Conservation (phyloP, 257 asterid genomes). For the Primulina huaijiensis region DNA sequence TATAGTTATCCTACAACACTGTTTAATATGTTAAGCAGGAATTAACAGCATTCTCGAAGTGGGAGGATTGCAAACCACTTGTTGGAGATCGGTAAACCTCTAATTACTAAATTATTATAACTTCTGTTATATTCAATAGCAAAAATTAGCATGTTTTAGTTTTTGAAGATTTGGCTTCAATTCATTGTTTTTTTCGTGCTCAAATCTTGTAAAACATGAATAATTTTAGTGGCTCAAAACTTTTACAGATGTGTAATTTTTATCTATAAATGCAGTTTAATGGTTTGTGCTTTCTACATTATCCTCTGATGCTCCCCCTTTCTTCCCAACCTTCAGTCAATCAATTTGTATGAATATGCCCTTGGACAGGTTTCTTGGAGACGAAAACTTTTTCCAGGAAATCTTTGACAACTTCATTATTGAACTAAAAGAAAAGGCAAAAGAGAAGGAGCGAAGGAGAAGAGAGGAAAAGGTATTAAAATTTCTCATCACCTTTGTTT, state of each 20-base stretch:
- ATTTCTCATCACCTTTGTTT: constrained; percentile 11
- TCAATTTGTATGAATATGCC: constrained; percentile 19
- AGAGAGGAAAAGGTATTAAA: constrained; percentile 73
- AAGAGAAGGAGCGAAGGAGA: constrained; percentile 80
- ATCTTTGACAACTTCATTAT: constrained; percentile 52
- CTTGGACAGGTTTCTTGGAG: constrained; percentile 62
- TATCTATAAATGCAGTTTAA: background rate
- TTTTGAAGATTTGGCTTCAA: background rate
- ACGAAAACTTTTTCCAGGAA: constrained; percentile 62
- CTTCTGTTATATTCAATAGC: constrained; percentile 3
- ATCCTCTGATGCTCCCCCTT: background rate
- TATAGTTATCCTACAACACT: constrained; percentile 17
- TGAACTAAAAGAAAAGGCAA: constrained; percentile 68
- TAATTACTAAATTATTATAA: constrained; percentile 18
- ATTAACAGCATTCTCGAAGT: constrained; percentile 61
- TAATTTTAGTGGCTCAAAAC: background rate
- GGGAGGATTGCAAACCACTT: constrained; percentile 75
- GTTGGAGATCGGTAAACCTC: constrained; percentile 64
- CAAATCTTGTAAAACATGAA: constrained; percentile 15
- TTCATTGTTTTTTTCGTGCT: constrained; percentile 1
- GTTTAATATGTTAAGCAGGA: constrained; percentile 46
- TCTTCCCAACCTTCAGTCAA: background rate
- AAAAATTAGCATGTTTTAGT: constrained; percentile 1
- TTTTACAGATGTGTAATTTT: background rate
- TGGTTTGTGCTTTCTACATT: background rate